Conservation (phyloP, 805 yeast genomes). For the Saccharomyces eubayanus region DNA sequence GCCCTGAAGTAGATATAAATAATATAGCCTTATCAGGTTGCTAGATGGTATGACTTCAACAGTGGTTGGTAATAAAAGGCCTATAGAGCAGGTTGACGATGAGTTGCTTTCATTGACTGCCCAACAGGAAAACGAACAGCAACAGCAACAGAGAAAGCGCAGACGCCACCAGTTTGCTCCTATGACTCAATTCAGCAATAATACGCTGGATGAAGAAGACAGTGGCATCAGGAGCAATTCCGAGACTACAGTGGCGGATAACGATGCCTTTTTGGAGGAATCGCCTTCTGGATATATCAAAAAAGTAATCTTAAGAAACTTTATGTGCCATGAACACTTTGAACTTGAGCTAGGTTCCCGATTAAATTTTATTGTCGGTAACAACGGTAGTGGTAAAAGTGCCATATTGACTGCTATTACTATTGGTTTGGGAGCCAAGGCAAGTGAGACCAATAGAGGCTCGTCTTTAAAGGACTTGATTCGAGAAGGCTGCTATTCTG, state of each 20-base stretch:
- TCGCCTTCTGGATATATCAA: constrained; percentile 56
- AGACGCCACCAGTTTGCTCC: constrained; percentile 20
- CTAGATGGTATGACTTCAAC: constrained; percentile 1
- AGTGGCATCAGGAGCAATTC: neutral
- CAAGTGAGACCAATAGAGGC: constrained; percentile 82
- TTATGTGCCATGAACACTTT: constrained; percentile 86
- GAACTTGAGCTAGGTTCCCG: constrained; percentile 67
- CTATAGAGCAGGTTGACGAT: constrained; percentile 12
- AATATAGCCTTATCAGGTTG: neutral
- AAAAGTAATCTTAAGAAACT: constrained; percentile 56
- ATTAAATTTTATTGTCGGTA: constrained; percentile 79
- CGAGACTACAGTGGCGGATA: neutral
- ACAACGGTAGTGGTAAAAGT: constrained; percentile 87
- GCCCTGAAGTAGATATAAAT: neutral
- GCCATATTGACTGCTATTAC: constrained; percentile 83
- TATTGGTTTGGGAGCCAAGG: constrained; percentile 82
- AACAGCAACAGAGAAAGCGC: constrained; percentile 10
- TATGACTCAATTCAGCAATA: constrained; percentile 22
- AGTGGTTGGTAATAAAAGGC: constrained; percentile 6
- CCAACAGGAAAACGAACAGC: constrained; percentile 6
- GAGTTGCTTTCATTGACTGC: constrained; percentile 14
- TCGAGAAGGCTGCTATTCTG: constrained; percentile 63
- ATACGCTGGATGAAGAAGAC: constrained; percentile 1
- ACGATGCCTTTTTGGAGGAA: constrained; percentile 4
- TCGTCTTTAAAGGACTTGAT: constrained; percentile 59